Base-by-base conservation (phyloP, 176 grass and related monocot genomes). In the Echinochloa phyllopogon region DNA sequence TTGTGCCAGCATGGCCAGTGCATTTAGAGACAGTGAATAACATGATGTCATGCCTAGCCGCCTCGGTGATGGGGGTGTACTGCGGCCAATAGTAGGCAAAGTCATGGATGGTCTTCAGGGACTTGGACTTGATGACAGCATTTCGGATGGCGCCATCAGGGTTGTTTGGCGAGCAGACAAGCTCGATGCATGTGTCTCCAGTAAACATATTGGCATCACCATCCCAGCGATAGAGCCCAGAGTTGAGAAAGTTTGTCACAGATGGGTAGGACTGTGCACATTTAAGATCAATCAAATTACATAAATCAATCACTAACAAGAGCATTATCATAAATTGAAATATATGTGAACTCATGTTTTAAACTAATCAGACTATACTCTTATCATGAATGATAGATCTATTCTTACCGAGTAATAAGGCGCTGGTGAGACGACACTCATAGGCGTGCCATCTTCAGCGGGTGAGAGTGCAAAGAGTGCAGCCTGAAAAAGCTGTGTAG, bases 21-120 rank as follows among this genome's bases (percentile, higher is more conserved):
- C 86, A 85, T 79, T 98, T 98, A 10, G 95, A 98, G 69, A 98
- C 79, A 0, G 95, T 98, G 82, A 98, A 98, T 17, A 98, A 67
- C 90, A 93, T 95, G 65, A 98, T 67, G 55, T 98, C 95, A 3
- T 95, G 84, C 60, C 55, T 64, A 1, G 89, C 87, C 4, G 37
- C 33, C 17, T 49, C 10, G 1, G 62, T 91, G 76, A 98, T 94
- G 10, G 95, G 84, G 0, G 95, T 92, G 71, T 98, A 93, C 16
- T 93, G 91, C 44, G 95, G 95, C 95, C 95, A 98, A 72, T 93
- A 90, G 76, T 98, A 98, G 2, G 96, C 96, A 14, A 98, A 53
- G 83, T 98, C 96, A 2, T 98, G 91, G 45, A 98, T 68, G 13
- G 40, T 8, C 70, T 87, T 93, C 53, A 87, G 86, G 3, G 68